Conservation (phyloP, 2,329 filamentous ascomycete genomes). For the Dactylonectria estremocensis region DNA sequence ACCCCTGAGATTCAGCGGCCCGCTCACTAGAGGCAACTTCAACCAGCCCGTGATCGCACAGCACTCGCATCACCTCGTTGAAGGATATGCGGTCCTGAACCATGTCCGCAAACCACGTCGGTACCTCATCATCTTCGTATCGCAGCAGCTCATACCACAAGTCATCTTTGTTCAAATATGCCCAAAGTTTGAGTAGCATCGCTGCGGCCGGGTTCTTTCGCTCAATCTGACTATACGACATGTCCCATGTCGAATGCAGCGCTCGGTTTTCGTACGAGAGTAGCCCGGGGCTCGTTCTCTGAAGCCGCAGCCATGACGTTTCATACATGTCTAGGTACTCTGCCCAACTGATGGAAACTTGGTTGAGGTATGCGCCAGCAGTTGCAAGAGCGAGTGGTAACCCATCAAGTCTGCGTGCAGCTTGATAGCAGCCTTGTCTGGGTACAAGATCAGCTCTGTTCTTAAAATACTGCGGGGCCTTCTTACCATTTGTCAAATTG, state of each 20-base stretch:
- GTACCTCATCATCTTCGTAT: conserved; percentile 26
- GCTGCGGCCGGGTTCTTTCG: conserved; percentile 43
- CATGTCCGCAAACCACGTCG: conserved; percentile 43
- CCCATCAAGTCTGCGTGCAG: conserved; percentile 56
- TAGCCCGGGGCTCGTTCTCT: conserved; percentile 48
- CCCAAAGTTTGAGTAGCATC: conserved; percentile 58
- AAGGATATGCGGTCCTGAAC: conserved; percentile 45
- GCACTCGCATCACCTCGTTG: conserved; percentile 45
- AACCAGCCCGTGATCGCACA: conserved; percentile 50
- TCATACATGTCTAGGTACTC: conserved; percentile 60
- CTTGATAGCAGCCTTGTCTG: conserved; percentile 49
- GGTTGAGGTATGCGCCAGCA: conserved; percentile 60
- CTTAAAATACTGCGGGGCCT: background rate
- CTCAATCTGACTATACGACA: conserved; percentile 56
- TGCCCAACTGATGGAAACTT: conserved; percentile 53
- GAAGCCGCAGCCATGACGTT: conserved; percentile 55
- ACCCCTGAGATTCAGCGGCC: conserved; percentile 42
- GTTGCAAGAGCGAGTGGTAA: conserved; percentile 63
- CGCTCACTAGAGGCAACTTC: conserved; percentile 36
- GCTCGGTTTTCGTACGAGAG: conserved; percentile 50
- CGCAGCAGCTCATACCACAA: conserved; percentile 61
- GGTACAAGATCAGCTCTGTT: background rate
- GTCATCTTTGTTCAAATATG: conserved; percentile 60
- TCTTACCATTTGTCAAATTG: conserved; percentile 44
- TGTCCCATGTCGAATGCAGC: conserved; percentile 56